Evolutionary conservation across 1,139 yeast genomes (phyloP).

Genomic region (Geotrichum cucujoidarum): DNA sequence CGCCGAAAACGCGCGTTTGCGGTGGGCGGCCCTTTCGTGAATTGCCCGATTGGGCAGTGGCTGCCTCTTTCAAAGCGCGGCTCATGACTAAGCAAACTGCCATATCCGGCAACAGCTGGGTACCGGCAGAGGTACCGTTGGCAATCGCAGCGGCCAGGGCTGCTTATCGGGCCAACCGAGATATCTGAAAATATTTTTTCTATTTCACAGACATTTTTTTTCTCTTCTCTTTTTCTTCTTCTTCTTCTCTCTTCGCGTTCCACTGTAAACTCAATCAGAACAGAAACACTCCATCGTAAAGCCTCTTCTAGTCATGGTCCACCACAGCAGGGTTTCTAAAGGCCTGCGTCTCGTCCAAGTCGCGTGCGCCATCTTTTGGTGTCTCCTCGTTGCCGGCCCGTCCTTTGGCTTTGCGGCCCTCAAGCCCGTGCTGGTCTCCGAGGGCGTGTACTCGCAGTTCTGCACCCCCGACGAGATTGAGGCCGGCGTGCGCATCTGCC

Average conservation of each 20-base stretch:
- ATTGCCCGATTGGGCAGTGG: no score
- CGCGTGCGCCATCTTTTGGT: constrained; percentile 74
- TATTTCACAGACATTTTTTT: background rate
- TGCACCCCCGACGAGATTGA: constrained; percentile 42
- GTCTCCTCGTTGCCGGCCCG: constrained; percentile 87
- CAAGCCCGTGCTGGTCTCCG: constrained; percentile 70
- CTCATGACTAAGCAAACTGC: no score
- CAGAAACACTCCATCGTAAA: no score
- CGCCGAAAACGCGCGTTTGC: no score
- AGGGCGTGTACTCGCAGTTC: constrained; percentile 65
- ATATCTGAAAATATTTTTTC: no score
- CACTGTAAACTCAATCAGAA: background rate
- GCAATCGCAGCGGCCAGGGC: no score
- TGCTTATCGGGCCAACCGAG: background rate
- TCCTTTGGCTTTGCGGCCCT: constrained; percentile 90
- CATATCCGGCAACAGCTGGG: no score
- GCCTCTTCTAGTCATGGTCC: no score
- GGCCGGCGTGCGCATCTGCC: constrained; percentile 43
- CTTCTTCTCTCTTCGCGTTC: background rate
- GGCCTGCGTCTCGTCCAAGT: constrained; percentile 46
- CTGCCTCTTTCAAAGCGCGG: no score
- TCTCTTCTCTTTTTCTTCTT: background rate
- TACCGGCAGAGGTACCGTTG: no score
- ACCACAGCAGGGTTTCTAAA: constrained; percentile 15
- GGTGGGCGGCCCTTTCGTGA: no score